phyloP scores from a whole-genome alignment of 306 rosid species.

The Oemleria cerasiformis region DNA sequence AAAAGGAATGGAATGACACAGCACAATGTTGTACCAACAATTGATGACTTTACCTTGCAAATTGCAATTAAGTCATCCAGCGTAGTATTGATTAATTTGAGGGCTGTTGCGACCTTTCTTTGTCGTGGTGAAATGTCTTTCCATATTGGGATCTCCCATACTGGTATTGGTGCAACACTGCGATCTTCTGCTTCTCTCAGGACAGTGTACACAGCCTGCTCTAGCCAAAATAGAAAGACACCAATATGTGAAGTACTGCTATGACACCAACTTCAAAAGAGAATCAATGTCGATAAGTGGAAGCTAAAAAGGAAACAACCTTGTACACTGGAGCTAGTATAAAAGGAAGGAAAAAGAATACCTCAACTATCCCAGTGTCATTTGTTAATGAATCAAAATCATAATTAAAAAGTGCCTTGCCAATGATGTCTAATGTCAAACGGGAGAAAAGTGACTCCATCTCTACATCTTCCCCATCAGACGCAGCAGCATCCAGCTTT shows the following conservation, averaged over 20 bases:
- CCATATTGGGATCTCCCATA: constrained; percentile 97
- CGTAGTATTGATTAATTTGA: constrained; percentile 73
- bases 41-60: constrained; percentile 72
- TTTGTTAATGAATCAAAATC: constrained; percentile 90
- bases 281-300: constrained; percentile 20
- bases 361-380: constrained; percentile 94
- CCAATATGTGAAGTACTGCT: constrained; percentile 26
- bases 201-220: constrained; percentile 92
- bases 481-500: constrained; percentile 81
- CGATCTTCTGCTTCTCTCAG: constrained; percentile 98
- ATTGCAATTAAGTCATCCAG: constrained; percentile 76
- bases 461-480: constrained; percentile 87
- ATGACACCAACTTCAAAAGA: constrained; percentile 11
- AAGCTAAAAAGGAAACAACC: constrained; percentile 18
- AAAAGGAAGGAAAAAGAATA: constrained; percentile 35
- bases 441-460: constrained; percentile 98
- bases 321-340: constrained; percentile 10
- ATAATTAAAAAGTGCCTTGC: constrained; percentile 95
- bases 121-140: constrained; percentile 94
- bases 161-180: constrained; percentile 80
- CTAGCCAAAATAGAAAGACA: constrained; percentile 37
- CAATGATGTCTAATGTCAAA: constrained; percentile 87
- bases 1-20: constrained; percentile 7
- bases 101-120: constrained; percentile 75
- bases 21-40: constrained; percentile 16